Base-by-base conservation (phyloP, 805 yeast genomes). In the Nakazawaea wickerhamii region DNA sequence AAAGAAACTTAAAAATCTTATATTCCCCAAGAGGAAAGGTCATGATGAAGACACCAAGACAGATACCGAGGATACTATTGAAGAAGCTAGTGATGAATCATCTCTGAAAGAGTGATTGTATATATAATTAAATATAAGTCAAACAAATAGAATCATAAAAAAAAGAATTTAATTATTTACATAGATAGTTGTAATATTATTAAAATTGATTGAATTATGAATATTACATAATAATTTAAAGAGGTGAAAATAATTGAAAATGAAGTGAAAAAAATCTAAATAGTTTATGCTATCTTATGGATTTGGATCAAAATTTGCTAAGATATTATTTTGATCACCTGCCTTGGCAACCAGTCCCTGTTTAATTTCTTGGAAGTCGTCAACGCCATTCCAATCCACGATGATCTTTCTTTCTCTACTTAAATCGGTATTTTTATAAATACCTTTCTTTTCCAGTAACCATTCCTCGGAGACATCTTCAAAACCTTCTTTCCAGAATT, bases 391-490 rank as follows among this genome's bases (percentile, higher is more conserved):
- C 91, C 91, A 84, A 57, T 82, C 86, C 7, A 81, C 87, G 9
- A 60, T 53, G 38, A 81, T 71, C 38, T 67, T 59, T 38, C 79
- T 64, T 41, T 68, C 60, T 38, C 58, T 64, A 25, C 70, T 61
- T 59, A 73, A 68, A 62, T 87, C 95, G 13, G 90, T 78, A 57
- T 88, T 88, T 56, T 84, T 84, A 61, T 89, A 67, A 43, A 87
- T 78, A 47, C 78, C 70, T 38, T 71, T 73, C 55, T 81, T 78
- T 59, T 88, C 96, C 41, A 68, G 68, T 41, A 63, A 60, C 97
- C 97, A 90, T 40, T 73, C 76, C 27, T 71, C 75, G 52, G 75
- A 75, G 40, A 84, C 87, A 58, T 84, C 87, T 51, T 78, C 82
- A 56, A 84, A 90, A 2, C 93, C 95, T 42, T 74, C 69, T 50